Evolutionary conservation across 257 asterid species (phyloP).

Genomic region (Scutellaria barbata): DNA sequence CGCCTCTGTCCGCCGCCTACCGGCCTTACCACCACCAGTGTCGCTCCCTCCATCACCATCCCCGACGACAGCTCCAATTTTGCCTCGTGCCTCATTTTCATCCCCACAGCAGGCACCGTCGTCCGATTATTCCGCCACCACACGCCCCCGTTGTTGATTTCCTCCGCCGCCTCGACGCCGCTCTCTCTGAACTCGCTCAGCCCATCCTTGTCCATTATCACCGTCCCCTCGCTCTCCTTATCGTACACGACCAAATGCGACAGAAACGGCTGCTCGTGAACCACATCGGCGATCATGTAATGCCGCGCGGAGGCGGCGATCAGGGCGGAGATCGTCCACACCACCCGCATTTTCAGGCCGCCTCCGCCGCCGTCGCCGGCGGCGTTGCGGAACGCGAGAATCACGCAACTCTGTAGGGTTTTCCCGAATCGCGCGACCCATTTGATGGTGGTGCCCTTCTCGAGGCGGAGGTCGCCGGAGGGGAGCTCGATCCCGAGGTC

Average conservation of each 20-base stretch:
- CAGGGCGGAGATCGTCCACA: constrained; percentile 70
- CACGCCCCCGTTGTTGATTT: constrained; percentile 33
- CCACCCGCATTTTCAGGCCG: constrained; percentile 63
- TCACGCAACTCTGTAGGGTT: constrained; percentile 57
- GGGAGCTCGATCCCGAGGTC: constrained; percentile 64
- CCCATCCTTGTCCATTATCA: constrained; percentile 57
- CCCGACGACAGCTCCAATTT: constrained; percentile 52
- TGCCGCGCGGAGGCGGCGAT: constrained; percentile 74
- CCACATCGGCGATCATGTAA: constrained; percentile 58
- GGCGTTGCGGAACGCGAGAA: constrained; percentile 52
- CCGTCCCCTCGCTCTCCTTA: constrained; percentile 57
- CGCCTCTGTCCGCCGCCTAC: constrained; percentile 27
- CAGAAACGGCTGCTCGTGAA: constrained; percentile 52
- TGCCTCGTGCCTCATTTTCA: constrained; percentile 68
- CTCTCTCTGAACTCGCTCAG: constrained; percentile 49
- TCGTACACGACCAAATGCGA: constrained; percentile 51
- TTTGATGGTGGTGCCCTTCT: constrained; percentile 51
- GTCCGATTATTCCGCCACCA: constrained; percentile 69
- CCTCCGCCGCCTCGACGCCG: constrained; percentile 40
- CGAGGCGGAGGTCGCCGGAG: constrained; percentile 56
- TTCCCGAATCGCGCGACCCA: constrained; percentile 67
- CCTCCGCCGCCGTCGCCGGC: constrained; percentile 27
- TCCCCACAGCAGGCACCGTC: constrained; percentile 62
- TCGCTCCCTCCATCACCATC: constrained; percentile 58
- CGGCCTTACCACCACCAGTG: constrained; percentile 65